Base-by-base conservation (phyloP, 495 filamentous ascomycete species). In the Parachaetomium inaequale region DNA sequence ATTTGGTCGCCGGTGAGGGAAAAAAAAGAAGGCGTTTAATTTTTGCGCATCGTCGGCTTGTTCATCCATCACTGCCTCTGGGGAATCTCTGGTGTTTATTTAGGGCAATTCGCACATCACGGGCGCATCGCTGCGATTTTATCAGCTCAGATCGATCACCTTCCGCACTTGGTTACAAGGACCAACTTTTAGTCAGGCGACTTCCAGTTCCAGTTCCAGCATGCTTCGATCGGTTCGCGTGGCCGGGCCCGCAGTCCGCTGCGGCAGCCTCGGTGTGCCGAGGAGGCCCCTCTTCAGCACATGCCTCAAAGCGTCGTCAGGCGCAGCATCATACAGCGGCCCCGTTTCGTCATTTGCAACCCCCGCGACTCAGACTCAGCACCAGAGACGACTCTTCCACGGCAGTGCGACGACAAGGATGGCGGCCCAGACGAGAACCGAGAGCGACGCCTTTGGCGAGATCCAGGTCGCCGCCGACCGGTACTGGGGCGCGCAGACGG, bases 401-500 rank as follows among this genome's bases (percentile, higher is more conserved):
- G 76, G 75, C 57, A 78, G 76, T 62, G 55, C 79, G 51, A 56
- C 79, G 51, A 56, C 63, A 62, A 82, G 68, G 70, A 84, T 84
- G 81, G 69, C 74, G 49, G 75, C 74, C 59, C 76, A 68, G 65
- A 87, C 84, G 45, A 80, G 94, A 81, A 90, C 87, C 68, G 94
- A 98, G 79, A 92, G 82, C 71, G 94, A 98, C 84, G 95, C 95
- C 73, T 98, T 98, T 77, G 94, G 94, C 73, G 93, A 96, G 76
- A 87, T 98, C 74, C 81, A 92, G 80, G 95, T 98, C 62, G 84
- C 89, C 45, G 83, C 85, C 56, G 91, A 94, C 87, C 95, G 90
- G 82, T 98, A 98, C 84, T 98, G 95, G 94, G 94, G 94, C 72
- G 94, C 94, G 52, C 94, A 98, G 79, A 98, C 94, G 63, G 90